These are phyloP conservation scores for Colletotrichum sp. DNA, from an alignment of 2,329 filamentous ascomycete species.

Conservation along the genomic window DNA sequence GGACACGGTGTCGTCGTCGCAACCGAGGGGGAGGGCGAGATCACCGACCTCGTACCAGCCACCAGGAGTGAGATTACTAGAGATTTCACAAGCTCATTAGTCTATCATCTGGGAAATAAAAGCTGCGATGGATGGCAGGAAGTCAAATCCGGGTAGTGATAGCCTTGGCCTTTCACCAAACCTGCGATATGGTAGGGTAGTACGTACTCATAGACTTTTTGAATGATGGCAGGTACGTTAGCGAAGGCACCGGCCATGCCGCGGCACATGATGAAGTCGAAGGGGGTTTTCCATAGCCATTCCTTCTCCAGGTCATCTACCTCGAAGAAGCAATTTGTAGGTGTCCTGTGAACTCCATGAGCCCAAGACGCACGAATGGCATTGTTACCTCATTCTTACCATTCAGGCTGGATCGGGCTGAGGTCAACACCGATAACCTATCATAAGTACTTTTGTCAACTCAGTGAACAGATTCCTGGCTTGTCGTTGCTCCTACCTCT, in stretches of 20 bases:
- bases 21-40: neutral
- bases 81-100: neutral
- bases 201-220: neutral
- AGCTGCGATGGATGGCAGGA: too few species aligned
- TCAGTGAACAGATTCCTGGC: too few species aligned
- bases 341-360: neutral
- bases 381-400: neutral
- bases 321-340: neutral
- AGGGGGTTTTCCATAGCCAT: neutral
- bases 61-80: neutral
- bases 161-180: neutral
- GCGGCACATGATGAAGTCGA: neutral
- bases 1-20: neutral
- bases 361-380: too few species aligned
- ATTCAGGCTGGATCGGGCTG: neutral
- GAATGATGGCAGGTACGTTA: neutral
- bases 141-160: too few species aligned
- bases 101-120: neutral
- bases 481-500: neutral
- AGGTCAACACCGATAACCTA: neutral
- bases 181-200: neutral
- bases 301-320: neutral
- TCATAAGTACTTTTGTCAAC: neutral
- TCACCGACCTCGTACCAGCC: neutral
- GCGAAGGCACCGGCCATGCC: neutral